Evolutionary conservation across 495 filamentous ascomycete genomes (phyloP).

Genomic region (Aspergillus olivimuriae): DNA sequence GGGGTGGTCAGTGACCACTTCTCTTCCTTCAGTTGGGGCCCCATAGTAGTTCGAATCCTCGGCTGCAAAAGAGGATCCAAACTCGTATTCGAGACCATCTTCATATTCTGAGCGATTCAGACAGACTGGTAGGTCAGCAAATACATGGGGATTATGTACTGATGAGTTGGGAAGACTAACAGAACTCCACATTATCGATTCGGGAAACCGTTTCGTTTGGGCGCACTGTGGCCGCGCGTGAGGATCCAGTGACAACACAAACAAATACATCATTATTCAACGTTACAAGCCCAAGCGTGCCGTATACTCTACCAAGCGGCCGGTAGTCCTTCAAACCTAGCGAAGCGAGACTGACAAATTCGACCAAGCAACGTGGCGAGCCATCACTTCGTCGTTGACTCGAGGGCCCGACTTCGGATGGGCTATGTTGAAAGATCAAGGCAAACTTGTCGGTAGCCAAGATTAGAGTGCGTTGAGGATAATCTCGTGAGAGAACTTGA

Average conservation of each 20-base stretch:
- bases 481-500: constrained; percentile 47
- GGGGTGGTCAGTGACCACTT: constrained; percentile 72
- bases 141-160: neutral
- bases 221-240: constrained; percentile 71
- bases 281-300: constrained; percentile 86
- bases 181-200: constrained; percentile 85
- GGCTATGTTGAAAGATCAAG: constrained; percentile 73
- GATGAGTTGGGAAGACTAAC: constrained; percentile 45
- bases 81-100: constrained; percentile 57
- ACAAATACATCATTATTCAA: constrained; percentile 83
- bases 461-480: constrained; percentile 79
- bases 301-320: constrained; percentile 69
- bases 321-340: constrained; percentile 68
- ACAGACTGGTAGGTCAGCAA: constrained; percentile 51
- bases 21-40: constrained; percentile 53
- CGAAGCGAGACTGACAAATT: constrained; percentile 63
- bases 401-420: constrained; percentile 40
- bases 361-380: constrained; percentile 72
- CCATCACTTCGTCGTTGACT: constrained; percentile 29
- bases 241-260: constrained; percentile 76
- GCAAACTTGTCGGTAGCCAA: constrained; percentile 71
- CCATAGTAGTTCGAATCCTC: constrained; percentile 51
- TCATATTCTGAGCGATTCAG: constrained; percentile 81
- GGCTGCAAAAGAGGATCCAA: constrained; percentile 40
- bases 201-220: constrained; percentile 83